Conservation (phyloP, 2,329 filamentous ascomycete species). For the Cryoendolithus antarcticus region DNA sequence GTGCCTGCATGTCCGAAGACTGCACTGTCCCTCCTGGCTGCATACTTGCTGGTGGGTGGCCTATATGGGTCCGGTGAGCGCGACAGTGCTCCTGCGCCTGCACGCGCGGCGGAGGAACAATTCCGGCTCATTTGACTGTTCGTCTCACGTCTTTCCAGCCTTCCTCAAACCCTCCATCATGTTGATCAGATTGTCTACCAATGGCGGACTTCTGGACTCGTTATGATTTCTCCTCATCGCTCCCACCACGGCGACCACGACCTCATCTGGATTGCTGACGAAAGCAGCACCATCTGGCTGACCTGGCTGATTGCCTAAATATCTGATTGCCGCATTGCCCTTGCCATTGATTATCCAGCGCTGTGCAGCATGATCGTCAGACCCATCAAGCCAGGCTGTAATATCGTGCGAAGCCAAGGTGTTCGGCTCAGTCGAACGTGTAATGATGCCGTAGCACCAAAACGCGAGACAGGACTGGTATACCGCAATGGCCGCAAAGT, state of each 20-base stretch:
- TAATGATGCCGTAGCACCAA: slow-evolving; percentile 55
- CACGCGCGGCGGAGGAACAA: no score
- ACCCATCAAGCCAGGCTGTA: slow-evolving; percentile 41
- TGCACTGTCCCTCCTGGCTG: no score
- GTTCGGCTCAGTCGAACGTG: slow-evolving; percentile 27
- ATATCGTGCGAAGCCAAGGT: slow-evolving; percentile 29
- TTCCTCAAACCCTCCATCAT: slow-evolving; percentile 46
- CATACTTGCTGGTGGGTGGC: no score
- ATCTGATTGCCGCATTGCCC: slow-evolving; percentile 20
- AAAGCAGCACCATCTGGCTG: slow-evolving; percentile 9
- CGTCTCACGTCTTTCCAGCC: slow-evolving; percentile 15
- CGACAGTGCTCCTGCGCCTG: no score
- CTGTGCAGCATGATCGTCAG: slow-evolving; percentile 40
- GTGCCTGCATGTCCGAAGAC: no score
- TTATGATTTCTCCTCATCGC: slow-evolving; percentile 44
- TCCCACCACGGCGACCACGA: slow-evolving; percentile 47
- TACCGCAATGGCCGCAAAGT: slow-evolving; percentile 56
- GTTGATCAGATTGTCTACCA: slow-evolving; percentile 56
- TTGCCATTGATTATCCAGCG: slow-evolving; percentile 24
- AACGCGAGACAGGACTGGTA: slow-evolving; percentile 57
- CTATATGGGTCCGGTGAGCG: no score
- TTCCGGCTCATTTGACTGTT: background rate
- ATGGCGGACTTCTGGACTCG: slow-evolving; percentile 35
- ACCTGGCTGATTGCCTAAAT: slow-evolving; percentile 4
- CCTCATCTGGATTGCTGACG: slow-evolving; percentile 44